phyloP scores from a whole-genome alignment of 148 eudicot species.

The Rhododendron henanense region DNA sequence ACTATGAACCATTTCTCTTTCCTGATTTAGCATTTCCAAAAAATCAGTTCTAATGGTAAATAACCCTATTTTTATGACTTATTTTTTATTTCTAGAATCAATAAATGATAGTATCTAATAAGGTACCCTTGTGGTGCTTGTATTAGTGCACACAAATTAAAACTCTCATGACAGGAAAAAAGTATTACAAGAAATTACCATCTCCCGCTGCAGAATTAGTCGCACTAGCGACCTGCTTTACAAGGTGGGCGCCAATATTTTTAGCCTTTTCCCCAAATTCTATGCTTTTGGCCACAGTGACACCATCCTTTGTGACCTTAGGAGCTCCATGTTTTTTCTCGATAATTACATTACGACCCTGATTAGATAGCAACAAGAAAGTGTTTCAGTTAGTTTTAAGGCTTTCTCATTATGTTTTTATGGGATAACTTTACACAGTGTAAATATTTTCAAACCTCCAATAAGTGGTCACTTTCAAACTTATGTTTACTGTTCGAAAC shows the following conservation, averaged over 20 bases:
- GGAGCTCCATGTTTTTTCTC: slow-evolving; percentile 61
- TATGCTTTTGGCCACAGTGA: slow-evolving; percentile 95
- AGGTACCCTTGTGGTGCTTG: neutral
- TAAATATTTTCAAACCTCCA: neutral
- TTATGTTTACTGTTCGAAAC: too few relatives aligned
- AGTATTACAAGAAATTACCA: slow-evolving; percentile 40
- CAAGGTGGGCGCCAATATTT: slow-evolving; percentile 89
- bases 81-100: neutral
- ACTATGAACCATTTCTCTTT: neutral
- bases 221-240: slow-evolving; percentile 90
- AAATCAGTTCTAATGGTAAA: neutral
- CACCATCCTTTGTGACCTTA: slow-evolving; percentile 96
- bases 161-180: neutral
- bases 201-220: slow-evolving; percentile 92
- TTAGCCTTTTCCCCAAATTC: slow-evolving; percentile 64
- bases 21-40: neutral
- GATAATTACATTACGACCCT: slow-evolving; percentile 88
- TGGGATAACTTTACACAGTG: neutral
- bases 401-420: neutral
- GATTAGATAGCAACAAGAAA: slow-evolving; percentile 14
- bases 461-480: neutral
- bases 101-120: neutral
- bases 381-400: neutral
- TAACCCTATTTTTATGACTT: neutral
- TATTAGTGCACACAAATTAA: neutral